phyloP scores from a whole-genome alignment of 2,329 filamentous ascomycete species.

The Phaeosphaeriaceae sp. region DNA sequence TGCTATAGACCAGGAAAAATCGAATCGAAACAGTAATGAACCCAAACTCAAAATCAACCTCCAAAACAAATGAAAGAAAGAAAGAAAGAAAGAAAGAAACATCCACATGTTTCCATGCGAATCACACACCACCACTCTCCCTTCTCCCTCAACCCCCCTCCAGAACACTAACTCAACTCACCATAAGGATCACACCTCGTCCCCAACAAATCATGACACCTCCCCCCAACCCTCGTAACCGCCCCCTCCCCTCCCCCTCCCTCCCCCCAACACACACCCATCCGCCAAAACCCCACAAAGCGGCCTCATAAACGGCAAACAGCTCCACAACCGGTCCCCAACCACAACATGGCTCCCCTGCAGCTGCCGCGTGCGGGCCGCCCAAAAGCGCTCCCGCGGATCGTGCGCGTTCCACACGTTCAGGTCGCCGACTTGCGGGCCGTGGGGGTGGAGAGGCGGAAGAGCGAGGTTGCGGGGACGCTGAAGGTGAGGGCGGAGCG shows the following conservation, averaged over 20 bases:
- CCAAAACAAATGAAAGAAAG: too few relatives aligned
- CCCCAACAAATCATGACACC: slow-evolving; percentile 78
- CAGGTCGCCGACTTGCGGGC: slow-evolving; percentile 79
- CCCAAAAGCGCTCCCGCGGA: slow-evolving; percentile 83
- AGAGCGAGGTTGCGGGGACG: slow-evolving; percentile 70
- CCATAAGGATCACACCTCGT: slow-evolving; percentile 83
- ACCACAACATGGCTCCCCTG: slow-evolving; percentile 76
- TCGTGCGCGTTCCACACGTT: slow-evolving; percentile 83
- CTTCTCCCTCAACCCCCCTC: too few relatives aligned
- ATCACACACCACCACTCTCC: too few relatives aligned
- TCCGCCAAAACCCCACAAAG: slow-evolving; percentile 73
- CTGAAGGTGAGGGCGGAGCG: slow-evolving; percentile 77
- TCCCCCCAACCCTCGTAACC: slow-evolving; percentile 66
- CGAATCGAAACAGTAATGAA: too few relatives aligned
- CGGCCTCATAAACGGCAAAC: slow-evolving; percentile 76
- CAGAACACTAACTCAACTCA: slow-evolving; percentile 24
- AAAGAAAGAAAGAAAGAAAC: too few relatives aligned
- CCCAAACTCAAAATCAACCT: too few relatives aligned
- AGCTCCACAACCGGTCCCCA: slow-evolving; percentile 78
- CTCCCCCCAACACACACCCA: slow-evolving; percentile 56
- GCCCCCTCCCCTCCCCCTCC: slow-evolving; percentile 46
- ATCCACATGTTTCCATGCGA: too few relatives aligned
- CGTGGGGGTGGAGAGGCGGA: slow-evolving; percentile 77
- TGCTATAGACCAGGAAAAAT: too few relatives aligned
- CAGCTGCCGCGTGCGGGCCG: slow-evolving; percentile 76